A percentile compares a stretch with the other conserved stretches of the same genome.
Conservation (phyloP, 83 land plant species). For the Diphasiastrum complanatum region DNA sequence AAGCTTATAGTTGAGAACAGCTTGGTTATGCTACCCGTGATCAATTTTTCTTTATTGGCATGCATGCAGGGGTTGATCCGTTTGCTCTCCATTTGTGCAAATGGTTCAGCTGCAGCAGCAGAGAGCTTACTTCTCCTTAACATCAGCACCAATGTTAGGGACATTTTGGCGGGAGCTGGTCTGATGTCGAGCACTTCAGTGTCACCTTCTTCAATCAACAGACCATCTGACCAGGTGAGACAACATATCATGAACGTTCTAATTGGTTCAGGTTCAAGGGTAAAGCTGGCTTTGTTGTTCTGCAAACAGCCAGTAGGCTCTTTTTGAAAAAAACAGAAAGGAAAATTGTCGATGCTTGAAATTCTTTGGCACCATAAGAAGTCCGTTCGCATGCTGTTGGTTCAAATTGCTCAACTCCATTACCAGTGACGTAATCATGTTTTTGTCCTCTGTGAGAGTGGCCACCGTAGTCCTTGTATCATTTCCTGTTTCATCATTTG, state of each 20-base stretch:
- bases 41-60: conserved; percentile 1
- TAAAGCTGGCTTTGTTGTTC: neutral
- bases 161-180: conserved; percentile 80
- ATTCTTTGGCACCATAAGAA: too few relatives aligned
- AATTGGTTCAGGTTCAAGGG: neutral
- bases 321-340: too few relatives aligned
- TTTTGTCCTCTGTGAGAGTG: too few relatives aligned
- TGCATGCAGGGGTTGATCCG: conserved; percentile 88
- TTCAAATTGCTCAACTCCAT: too few relatives aligned
- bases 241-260: neutral
- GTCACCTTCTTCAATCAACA: conserved; percentile 62
- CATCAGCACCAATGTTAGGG: conserved; percentile 78
- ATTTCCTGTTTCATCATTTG: too few relatives aligned
- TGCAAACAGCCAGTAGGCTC: too few relatives aligned
- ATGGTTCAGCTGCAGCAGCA: conserved; percentile 81
- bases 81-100: conserved; percentile 88
- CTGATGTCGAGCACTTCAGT: conserved; percentile 55
- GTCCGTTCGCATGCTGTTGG: too few relatives aligned
- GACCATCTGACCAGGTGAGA: conserved; percentile 91
- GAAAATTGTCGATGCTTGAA: too few relatives aligned
- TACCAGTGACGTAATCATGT: too few relatives aligned
- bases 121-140: conserved; percentile 73
- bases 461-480: too few relatives aligned
- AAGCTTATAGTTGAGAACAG: neutral
- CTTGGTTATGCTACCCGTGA: neutral